Evolutionary conservation across 2,329 filamentous ascomycete species (phyloP).

Genomic region (Botrytis squamosa): DNA sequence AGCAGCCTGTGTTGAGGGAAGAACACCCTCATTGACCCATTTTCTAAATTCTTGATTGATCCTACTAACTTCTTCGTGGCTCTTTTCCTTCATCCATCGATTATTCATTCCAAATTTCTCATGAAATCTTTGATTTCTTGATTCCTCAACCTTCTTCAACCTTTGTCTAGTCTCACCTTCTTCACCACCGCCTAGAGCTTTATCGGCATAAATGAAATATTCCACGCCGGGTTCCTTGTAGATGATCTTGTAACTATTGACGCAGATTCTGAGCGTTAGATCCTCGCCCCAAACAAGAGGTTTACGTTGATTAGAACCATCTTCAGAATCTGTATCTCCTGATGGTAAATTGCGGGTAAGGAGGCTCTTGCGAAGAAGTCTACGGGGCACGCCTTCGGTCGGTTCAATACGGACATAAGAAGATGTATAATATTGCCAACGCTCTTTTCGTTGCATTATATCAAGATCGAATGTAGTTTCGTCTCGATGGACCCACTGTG

Average conservation of each 20-base stretch:
- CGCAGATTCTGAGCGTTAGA: constrained; percentile 69
- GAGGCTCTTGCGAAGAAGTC: constrained; percentile 62
- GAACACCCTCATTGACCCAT: constrained; percentile 43
- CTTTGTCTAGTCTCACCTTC: constrained; percentile 37
- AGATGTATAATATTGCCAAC: constrained; percentile 95
- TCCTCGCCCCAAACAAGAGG: constrained; percentile 64
- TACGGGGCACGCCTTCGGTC: constrained; percentile 72
- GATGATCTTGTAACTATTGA: constrained; percentile 77
- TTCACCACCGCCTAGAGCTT: constrained; percentile 41
- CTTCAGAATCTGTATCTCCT: constrained; percentile 61
- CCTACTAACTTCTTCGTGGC: constrained; percentile 49
- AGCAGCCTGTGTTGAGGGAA: constrained; percentile 12
- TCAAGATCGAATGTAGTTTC: constrained; percentile 82
- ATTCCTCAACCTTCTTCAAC: constrained; percentile 39
- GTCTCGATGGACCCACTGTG: constrained; percentile 68
- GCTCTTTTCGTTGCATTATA: constrained; percentile 77
- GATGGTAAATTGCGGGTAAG: constrained; percentile 68
- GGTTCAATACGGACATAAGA: constrained; percentile 86
- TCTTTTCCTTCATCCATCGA: constrained; percentile 49
- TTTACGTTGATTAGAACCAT: constrained; percentile 58
- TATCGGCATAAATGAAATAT: constrained; percentile 61
- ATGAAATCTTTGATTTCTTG: constrained; percentile 47
- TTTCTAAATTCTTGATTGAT: constrained; percentile 48
- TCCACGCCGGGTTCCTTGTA: constrained; percentile 70
- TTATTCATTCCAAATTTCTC: constrained; percentile 54